Percentiles rank a stretch among this genome's conserved stretches.
Conservation (phyloP, 2,329 filamentous ascomycete species). For the Geosmithia morbida region DNA sequence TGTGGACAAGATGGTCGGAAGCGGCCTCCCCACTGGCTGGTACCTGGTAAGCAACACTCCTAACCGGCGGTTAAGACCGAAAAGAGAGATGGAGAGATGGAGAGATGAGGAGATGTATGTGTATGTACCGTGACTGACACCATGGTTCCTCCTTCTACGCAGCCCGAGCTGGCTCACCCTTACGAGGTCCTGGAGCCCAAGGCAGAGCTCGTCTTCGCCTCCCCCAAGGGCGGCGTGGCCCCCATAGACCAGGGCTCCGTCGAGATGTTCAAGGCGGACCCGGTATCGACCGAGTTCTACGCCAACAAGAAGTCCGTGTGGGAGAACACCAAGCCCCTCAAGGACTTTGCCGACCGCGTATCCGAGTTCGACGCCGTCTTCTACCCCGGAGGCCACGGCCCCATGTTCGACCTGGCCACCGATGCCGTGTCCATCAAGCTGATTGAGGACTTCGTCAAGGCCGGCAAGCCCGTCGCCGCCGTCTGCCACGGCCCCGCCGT, state of each 20-base stretch:
- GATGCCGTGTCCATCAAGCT: conserved; percentile 42
- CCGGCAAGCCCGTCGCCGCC: conserved; percentile 47
- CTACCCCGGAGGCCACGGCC: conserved; percentile 43
- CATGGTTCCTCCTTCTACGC: background rate
- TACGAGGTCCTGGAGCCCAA: conserved; percentile 41
- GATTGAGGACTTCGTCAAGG: conserved; percentile 45
- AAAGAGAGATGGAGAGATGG: background rate
- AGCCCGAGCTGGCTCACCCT: conserved; percentile 52
- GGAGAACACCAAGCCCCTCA: conserved; percentile 46
- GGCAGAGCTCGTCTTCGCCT: conserved; percentile 41
- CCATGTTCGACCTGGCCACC: conserved; percentile 52
- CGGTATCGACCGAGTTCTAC: conserved; percentile 36
- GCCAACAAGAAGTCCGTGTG: conserved; percentile 42
- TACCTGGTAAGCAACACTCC: conserved; percentile 38
- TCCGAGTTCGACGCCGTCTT: conserved; percentile 49
- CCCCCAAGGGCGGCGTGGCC: conserved; percentile 45
- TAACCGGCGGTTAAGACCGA: background rate
- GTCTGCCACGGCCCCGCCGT: conserved; percentile 58
- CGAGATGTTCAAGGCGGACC: conserved; percentile 37
- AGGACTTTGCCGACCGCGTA: conserved; percentile 38
- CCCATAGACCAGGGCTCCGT: conserved; percentile 47
- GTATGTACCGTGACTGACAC: no score
- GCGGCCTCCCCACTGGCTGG: conserved; percentile 51
- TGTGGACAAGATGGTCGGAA: conserved; percentile 29
- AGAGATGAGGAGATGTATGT: background rate